Evolutionary conservation across 768 basidiomycete genomes (phyloP), one percentile per base, ranked within the genome.

Genomic region (Xerocomellus dryophilus): DNA sequence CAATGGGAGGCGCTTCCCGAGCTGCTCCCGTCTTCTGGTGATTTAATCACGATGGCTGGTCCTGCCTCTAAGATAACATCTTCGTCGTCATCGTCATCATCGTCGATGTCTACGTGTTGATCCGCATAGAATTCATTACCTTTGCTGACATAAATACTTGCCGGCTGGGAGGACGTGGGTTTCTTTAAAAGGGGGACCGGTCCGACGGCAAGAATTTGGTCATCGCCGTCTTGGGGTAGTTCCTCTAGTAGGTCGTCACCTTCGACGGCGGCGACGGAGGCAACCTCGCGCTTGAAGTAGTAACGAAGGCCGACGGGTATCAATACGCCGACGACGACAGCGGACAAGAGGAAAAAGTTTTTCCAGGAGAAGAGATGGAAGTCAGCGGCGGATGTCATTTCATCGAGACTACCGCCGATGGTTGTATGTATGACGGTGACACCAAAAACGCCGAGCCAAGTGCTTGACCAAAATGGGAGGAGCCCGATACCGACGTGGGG

Each of bases 341-440:
- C 91, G 2, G 85, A 80, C 20, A 98, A 76, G 11, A 87, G 83
- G 58, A 96, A 80, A 66, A 95, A 90, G 72, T 98, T 98, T 55
- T 82, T 81, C 85, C 89, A 88, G 52, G 93, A 96, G 59, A 98
- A 82, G 45, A 98, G 80, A 70, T 96, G 86, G 67, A 98, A 98
- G 68, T 98, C 96, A 32, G 82, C 89, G 1, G 95, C 79, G 42
- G 86, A 88, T 6, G 95, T 96, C 96, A 98, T 98, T 56, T 93
- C 85, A 60, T 98, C 95, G 27, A 98, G 78, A 7, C 94, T 88
- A 12, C 90, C 86, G 2, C 93, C 93, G 56, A 98, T 98, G 14
- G 93, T 92, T 0, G 93, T 94, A 65, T 98, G 95, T 62, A 98
- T 98, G 59, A 94, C 90, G 1, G 84, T 84, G 41, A 93, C 89